Base-by-base conservation (phyloP, 352 stramenopile species). In the Sclerospora graminicola region DNA sequence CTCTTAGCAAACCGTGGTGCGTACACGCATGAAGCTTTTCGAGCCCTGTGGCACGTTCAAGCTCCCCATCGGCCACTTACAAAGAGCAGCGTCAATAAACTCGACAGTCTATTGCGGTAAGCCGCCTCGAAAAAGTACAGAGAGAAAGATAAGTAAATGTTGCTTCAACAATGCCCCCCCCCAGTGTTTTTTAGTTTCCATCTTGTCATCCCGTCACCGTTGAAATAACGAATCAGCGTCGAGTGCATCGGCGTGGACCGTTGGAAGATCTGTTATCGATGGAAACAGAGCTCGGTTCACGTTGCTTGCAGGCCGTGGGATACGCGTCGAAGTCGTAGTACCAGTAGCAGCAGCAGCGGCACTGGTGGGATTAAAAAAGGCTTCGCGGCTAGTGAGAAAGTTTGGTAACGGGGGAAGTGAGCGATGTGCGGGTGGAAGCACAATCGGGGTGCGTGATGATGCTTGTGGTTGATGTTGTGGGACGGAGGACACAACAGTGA, bases 81-180 rank as follows among this genome's bases (percentile, higher is more conserved):
- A 32, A 86, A 89, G 45, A 73, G 69, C 11, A 89, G 76, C 51
- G 51, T 88, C 18, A 88, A 91, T 46, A 91, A 91, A 43, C 60
- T 91, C 18, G 76, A 91, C 38, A 91, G 76, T 47, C 54, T 90
- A 8, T 41, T 90, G 34, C 73, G 73, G 10, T 88, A 79, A 51
- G 38, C 16, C 8, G 8, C 1, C 32, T 6, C 14, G 21, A 24
- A 29, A 10, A 21, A 36, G 11, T 20, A 16, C 18, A 21, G n/a
- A 24, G 35, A 40, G n/a, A 14, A 36, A 11, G 21, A 52, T 9
- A n/a, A n/a, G n/a, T n/a, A n/a, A n/a, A n/a, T n/a, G n/a, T n/a
- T n/a, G n/a, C n/a, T n/a, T n/a, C n/a, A n/a, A n/a, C n/a, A n/a
- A n/a, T n/a, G n/a, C n/a, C n/a, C n/a, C n/a, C n/a, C n/a, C n/a